These are phyloP conservation scores for Mycena haematopus DNA, from an alignment of 768 basidiomycete species.

Conservation along the genomic window DNA sequence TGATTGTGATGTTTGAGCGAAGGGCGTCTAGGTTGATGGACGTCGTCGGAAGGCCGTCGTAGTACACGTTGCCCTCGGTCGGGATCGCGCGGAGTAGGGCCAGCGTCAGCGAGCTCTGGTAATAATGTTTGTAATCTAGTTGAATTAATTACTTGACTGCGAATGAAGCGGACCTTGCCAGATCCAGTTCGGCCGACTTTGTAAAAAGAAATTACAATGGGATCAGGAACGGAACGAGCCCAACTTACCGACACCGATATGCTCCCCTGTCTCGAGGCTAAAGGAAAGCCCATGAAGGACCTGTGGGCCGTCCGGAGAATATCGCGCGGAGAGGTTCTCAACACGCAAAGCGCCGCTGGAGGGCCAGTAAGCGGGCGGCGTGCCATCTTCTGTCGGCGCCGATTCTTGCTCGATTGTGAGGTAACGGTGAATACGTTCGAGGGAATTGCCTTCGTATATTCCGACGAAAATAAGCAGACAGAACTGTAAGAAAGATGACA, in stretches of 20 bases:
- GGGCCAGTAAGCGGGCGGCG: slow-evolving; percentile 63
- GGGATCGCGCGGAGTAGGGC: slow-evolving; percentile 64
- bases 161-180: slow-evolving; percentile 45
- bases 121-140: background rate
- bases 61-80: slow-evolving; percentile 61
- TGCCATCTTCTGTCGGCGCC: slow-evolving; percentile 42
- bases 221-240: background rate
- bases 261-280: slow-evolving; percentile 57
- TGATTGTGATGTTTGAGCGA: slow-evolving; percentile 65
- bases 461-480: slow-evolving; percentile 25
- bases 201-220: background rate
- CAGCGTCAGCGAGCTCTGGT: slow-evolving; percentile 59
- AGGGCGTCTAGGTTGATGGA: slow-evolving; percentile 61
- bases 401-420: slow-evolving; percentile 62
- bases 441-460: slow-evolving; percentile 43
- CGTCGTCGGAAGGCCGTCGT: slow-evolving; percentile 57
- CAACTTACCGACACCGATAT: slow-evolving; percentile 54
- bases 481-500: slow-evolving; percentile 18
- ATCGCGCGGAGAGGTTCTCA: slow-evolving; percentile 52
- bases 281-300: slow-evolving; percentile 63
- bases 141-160: background rate
- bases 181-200: slow-evolving; percentile 52
- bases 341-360: slow-evolving; percentile 20
- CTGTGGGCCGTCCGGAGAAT: slow-evolving; percentile 56
- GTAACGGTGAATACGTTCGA: slow-evolving; percentile 61